Evolutionary conservation across 306 rosid genomes (phyloP), one percentile per base, ranked within the genome.

Genomic region (Dryas octopetala): DNA sequence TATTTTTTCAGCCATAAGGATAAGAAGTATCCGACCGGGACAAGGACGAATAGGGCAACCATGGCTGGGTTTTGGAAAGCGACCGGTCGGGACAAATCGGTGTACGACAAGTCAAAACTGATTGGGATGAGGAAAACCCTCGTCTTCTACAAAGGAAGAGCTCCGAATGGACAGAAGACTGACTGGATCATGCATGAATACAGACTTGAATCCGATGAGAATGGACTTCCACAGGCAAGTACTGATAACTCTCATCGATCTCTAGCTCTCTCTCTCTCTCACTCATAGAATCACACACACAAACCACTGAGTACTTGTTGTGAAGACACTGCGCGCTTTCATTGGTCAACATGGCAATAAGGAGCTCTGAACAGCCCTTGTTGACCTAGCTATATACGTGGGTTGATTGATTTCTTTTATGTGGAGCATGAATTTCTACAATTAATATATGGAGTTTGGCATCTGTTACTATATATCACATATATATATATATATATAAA

Each of bases 161-260:
- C 98, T 26, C 98, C 98, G 13, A 90, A 94, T 58, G 98, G 98
- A 5, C 98, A 89, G 62, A 94, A 94, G 76, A 76, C 88, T 9
- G 98, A 94, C 54, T 94, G 98, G 98, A 94, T 94, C 86, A 90
- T 94, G 93, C 98, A 94, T 14, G 98, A 94, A 62, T 94, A 94
- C 73, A 73, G 98, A 59, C 94, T 94, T 68, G 93, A 91, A 87
- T 87, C 91, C 3, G 83, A 88, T 9, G 89, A 88, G 26, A 94
- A 91, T 83, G 93, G 86, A 74, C 89, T 95, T 81, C 93, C 97
- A 9, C 98, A 94, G 95, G 98, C 78, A 91, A 84, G 88, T 62
- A 9, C 32, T 5, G 9, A 9, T 17, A 65, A 32, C 11, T 38
- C 2, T 76, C 62, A 32, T 52, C 23, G 23, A 23, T 23, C 23